Percentiles rank a stretch among this genome's conserved stretches.
Evolutionary conservation across 108 stramenopile species (phyloP).

Genomic region (Ochromonas danica): DNA sequence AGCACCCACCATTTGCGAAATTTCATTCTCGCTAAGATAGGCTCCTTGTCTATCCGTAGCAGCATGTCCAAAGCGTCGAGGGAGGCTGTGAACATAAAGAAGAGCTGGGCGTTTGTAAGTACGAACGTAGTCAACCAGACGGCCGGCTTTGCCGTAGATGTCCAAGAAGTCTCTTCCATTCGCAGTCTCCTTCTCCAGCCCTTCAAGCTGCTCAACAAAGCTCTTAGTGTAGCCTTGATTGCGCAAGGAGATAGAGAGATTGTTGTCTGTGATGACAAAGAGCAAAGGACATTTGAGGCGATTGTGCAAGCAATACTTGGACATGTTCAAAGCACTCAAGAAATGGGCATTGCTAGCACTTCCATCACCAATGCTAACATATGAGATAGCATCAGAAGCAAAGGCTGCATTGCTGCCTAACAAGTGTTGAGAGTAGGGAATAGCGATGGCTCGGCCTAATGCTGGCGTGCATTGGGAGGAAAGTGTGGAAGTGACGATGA

Average conservation of each 20-base stretch:
- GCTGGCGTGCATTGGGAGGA: constrained; percentile 78
- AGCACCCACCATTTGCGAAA: constrained; percentile 53
- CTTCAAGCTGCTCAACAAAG: background rate
- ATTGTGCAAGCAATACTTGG: constrained; percentile 65
- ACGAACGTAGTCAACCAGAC: constrained; percentile 63
- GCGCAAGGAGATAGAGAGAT: constrained; percentile 66
- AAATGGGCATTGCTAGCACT: constrained; percentile 77
- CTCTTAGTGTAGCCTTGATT: constrained; percentile 58
- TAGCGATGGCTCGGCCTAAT: constrained; percentile 74
- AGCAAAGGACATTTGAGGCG: constrained; percentile 70
- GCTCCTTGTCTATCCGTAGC: constrained; percentile 75
- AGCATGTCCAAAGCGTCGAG: constrained; percentile 79
- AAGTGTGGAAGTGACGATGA: constrained; percentile 63
- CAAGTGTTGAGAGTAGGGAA: constrained; percentile 49
- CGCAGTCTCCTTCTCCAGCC: constrained; percentile 57
- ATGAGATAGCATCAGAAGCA: constrained; percentile 50
- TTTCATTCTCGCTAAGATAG: constrained; percentile 57
- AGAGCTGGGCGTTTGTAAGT: constrained; percentile 62
- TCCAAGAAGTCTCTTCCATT: constrained; percentile 68
- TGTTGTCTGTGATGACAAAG: constrained; percentile 77
- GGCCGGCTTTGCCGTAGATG: constrained; percentile 67
- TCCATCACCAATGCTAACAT: constrained; percentile 78
- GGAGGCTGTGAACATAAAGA: constrained; percentile 60
- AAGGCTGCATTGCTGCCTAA: background rate
- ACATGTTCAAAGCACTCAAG: constrained; percentile 67